These are phyloP conservation scores for Ceratocystis huliohia DNA, from an alignment of 2,329 filamentous ascomycete species.

Conservation along the genomic window DNA sequence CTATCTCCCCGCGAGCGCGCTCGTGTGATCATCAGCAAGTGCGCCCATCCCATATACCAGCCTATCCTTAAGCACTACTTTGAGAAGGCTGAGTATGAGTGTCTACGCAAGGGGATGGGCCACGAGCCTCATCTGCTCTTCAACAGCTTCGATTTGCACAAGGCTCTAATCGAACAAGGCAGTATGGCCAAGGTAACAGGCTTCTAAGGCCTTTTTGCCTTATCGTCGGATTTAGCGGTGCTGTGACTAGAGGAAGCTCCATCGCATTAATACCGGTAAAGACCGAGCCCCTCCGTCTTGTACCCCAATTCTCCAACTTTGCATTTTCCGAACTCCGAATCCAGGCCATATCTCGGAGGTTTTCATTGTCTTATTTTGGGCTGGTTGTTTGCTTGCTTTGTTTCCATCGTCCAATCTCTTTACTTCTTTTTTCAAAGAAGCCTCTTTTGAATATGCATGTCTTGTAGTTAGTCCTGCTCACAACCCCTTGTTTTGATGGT, in stretches of 20 bases:
- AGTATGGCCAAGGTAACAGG: constrained; percentile 67
- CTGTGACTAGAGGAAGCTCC: not conserved
- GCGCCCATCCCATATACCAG: constrained; percentile 71
- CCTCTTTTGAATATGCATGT: not conserved
- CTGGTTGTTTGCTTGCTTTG: not conserved
- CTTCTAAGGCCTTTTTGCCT: not conserved
- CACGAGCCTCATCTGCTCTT: constrained; percentile 82
- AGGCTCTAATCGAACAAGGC: constrained; percentile 66
- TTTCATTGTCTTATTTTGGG: not conserved
- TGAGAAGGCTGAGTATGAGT: constrained; percentile 75
- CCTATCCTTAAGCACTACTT: constrained; percentile 75
- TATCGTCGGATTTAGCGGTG: not conserved
- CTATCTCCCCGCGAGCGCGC: constrained; percentile 69
- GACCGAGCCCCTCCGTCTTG: not conserved
- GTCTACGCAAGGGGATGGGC: constrained; percentile 72
- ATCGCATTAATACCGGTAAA: not conserved
- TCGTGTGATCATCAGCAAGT: constrained; percentile 74
- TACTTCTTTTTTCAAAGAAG: not conserved
- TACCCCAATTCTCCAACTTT: not conserved
- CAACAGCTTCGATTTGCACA: constrained; percentile 82
- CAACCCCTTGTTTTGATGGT: not conserved
- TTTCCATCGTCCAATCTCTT: not conserved
- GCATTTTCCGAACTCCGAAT: not conserved
- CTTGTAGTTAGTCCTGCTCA: not conserved
- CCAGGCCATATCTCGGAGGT: not conserved